Percentiles rank a stretch among this genome's conserved stretches.
phyloP scores from a whole-genome alignment of 176 grass and related monocot genomes.

The Triticum timopheevii region DNA sequence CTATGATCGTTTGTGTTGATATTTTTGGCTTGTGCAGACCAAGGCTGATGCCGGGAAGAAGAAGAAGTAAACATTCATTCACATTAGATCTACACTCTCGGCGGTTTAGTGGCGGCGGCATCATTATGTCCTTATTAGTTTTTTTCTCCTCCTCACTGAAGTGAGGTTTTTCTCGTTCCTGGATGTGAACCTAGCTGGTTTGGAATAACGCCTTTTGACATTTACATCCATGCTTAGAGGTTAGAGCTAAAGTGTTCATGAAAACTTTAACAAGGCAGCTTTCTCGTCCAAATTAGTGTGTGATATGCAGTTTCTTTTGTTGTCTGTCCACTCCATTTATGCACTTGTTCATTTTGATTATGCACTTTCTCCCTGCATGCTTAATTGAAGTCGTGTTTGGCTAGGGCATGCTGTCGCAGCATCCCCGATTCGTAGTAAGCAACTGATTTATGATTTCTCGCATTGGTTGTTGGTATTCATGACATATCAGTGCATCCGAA shows the following conservation, averaged over 20 bases:
- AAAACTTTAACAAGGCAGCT: conserved; percentile 4
- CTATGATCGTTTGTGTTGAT: neutral
- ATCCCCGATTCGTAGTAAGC: neutral
- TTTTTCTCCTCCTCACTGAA: conserved; percentile 8
- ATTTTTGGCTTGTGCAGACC: conserved; percentile 33
- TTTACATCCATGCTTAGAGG: conserved; percentile 13
- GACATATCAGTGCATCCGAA: neutral
- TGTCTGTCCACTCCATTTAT: neutral
- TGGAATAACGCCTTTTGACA: conserved; percentile 36
- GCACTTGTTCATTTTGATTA: neutral
- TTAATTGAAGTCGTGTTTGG: neutral
- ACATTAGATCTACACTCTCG: conserved; percentile 8
- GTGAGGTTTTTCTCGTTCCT: conserved; percentile 30
- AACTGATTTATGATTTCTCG: neutral
- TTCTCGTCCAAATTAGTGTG: neutral
- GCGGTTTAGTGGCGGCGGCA: conserved; percentile 16
- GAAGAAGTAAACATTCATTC: conserved; percentile 58
- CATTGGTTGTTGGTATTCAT: neutral
- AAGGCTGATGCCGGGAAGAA: conserved; percentile 69
- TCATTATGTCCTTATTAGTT: conserved; percentile 27
- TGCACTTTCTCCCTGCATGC: neutral
- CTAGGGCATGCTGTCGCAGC: neutral
- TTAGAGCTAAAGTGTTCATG: neutral
- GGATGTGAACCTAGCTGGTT: conserved; percentile 30
- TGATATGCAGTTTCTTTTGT: neutral